A percentile compares a stretch with the other conserved stretches of the same genome.
phyloP scores from a whole-genome alignment of 345 rosid genomes.

The Salix caprea region DNA sequence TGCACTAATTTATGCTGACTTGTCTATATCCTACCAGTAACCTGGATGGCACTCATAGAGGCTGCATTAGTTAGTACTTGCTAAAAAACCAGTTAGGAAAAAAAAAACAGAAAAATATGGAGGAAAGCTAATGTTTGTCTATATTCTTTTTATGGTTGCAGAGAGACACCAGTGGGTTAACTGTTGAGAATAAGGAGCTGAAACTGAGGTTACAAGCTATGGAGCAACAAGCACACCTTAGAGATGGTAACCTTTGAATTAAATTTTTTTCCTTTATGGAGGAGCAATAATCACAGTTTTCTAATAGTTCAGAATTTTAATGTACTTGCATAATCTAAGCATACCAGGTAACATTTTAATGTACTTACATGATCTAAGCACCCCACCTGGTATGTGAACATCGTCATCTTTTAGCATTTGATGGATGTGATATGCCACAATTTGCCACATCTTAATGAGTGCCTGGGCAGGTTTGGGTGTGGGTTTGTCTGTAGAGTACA shows the following conservation, averaged over 20 bases:
- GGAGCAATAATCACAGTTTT: not conserved
- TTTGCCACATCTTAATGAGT: not conserved
- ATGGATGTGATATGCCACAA: not conserved
- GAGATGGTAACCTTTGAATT: conserved; percentile 46
- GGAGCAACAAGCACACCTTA: conserved; percentile 72
- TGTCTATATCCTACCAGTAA: not conserved
- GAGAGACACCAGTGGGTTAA: conserved; percentile 65
- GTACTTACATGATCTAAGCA: not conserved
- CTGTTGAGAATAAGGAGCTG: conserved; percentile 64
- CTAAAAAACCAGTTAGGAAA: not conserved
- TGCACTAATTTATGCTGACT: not conserved
- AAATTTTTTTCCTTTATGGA: not conserved
- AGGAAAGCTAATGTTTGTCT: not conserved
- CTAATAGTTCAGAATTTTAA: not conserved
- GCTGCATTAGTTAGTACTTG: not conserved
- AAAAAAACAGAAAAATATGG: not conserved
- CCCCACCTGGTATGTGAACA: not conserved
- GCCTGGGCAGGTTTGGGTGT: not conserved
- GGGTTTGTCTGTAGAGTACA: not conserved
- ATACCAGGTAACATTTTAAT: not conserved
- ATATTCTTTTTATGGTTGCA: conserved; percentile 19
- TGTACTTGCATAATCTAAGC: not conserved
- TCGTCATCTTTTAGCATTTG: not conserved
- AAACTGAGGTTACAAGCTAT: conserved; percentile 66
- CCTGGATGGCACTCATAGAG: not conserved